Percentiles rank a stretch among this genome's conserved stretches.
Conservation (phyloP, 2,329 filamentous ascomycete genomes). For the Hypoxylon sp. region DNA sequence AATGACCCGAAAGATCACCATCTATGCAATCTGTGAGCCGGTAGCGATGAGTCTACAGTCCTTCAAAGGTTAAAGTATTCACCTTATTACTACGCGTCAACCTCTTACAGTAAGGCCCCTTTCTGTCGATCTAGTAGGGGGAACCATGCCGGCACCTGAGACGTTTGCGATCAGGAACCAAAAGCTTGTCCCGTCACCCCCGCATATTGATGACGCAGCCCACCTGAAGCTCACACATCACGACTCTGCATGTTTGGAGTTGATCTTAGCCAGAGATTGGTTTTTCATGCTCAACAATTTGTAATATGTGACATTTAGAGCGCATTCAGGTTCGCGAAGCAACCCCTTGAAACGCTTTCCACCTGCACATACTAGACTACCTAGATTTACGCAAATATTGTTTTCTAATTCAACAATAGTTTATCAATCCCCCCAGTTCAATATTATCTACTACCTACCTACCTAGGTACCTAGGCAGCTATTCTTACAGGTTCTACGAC, state of each 20-base stretch:
- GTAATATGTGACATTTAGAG: not conserved
- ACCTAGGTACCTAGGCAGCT: too few species aligned
- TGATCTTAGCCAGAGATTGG: not conserved
- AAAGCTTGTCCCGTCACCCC: conserved; percentile 22
- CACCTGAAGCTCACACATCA: conserved; percentile 17
- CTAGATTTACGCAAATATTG: not conserved
- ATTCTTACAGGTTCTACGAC: not conserved
- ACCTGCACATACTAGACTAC: too few species aligned
- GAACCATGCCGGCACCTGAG: conserved; percentile 27
- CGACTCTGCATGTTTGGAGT: conserved; percentile 6
- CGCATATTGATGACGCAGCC: conserved; percentile 33
- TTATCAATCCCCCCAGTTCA: too few species aligned
- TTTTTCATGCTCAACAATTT: conserved; percentile 6
- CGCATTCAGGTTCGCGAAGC: not conserved
- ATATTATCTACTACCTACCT: too few species aligned
- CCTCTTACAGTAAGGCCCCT: conserved; percentile 12
- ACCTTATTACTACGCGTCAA: conserved; percentile 18
- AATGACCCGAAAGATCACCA: conserved; percentile 18
- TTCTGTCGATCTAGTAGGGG: conserved; percentile 1
- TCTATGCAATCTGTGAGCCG: not conserved
- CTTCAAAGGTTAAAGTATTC: conserved; percentile 10
- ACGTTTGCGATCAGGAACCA: conserved; percentile 12
- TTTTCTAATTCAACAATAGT: not conserved
- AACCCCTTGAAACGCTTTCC: conserved; percentile 24
- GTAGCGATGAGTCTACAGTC: conserved; percentile 2